Percentiles rank a stretch among this genome's conserved stretches.
Evolutionary conservation across 2,329 filamentous ascomycete species (phyloP).

Genomic region (Penicillium paneum): DNA sequence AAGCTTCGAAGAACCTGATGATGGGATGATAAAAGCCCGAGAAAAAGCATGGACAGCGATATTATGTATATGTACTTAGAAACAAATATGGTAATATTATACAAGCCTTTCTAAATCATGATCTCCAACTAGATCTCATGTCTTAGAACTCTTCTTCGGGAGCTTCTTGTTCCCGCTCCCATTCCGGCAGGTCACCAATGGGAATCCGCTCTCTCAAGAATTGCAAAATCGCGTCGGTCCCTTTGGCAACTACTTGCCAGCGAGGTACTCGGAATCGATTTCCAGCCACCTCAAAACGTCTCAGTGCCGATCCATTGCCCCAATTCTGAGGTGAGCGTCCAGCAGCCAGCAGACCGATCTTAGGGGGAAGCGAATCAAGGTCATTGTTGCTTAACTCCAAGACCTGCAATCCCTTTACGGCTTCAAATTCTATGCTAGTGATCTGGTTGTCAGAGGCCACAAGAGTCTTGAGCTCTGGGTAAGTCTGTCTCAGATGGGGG

Average conservation of each 20-base stretch:
- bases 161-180: conserved; percentile 29
- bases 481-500: conserved; percentile 63
- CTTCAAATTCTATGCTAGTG: conserved; percentile 66
- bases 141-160: conserved; percentile 12
- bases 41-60: conserved; percentile 10
- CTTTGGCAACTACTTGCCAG: conserved; percentile 78
- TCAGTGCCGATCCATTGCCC: conserved; percentile 52
- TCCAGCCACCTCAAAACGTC: conserved; percentile 71
- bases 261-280: conserved; percentile 87
- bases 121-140: neutral
- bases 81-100: conserved; percentile 14
- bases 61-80: conserved; percentile 17
- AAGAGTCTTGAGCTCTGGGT: conserved; percentile 68
- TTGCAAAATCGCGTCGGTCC: conserved; percentile 76
- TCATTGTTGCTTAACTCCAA: conserved; percentile 84
- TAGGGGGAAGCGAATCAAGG: conserved; percentile 74
- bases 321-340: conserved; percentile 39
- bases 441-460: conserved; percentile 78
- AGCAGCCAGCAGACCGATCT: conserved; percentile 72
- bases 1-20: conserved; percentile 4
- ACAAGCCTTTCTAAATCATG: conserved; percentile 6
- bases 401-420: conserved; percentile 69
- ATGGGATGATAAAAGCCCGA: conserved; percentile 6
- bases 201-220: conserved; percentile 79
- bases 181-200: conserved; percentile 40